Percentiles rank a stretch among this genome's conserved stretches.
phyloP scores from a whole-genome alignment of 805 yeast species.

The Yamadazyma laniorum region DNA sequence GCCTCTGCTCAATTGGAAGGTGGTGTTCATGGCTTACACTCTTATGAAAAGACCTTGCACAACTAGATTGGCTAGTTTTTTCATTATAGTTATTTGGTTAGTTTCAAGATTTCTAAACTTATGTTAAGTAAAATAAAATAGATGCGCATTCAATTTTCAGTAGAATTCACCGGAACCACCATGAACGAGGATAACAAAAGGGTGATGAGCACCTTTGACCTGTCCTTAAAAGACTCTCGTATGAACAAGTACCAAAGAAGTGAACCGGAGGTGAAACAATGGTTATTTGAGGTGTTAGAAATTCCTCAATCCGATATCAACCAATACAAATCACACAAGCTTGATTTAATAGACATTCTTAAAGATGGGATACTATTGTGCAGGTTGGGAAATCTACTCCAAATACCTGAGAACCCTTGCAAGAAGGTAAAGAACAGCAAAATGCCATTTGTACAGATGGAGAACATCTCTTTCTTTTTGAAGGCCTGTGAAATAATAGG shows the following conservation, averaged over 20 bases:
- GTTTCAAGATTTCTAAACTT: neutral
- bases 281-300: slow-evolving; percentile 48
- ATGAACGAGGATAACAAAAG: neutral
- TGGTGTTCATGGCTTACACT: slow-evolving; percentile 94
- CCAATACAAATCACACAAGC: slow-evolving; percentile 20
- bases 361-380: slow-evolving; percentile 56
- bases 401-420: slow-evolving; percentile 27
- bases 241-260: slow-evolving; percentile 47
- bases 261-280: slow-evolving; percentile 45
- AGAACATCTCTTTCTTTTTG: slow-evolving; percentile 73
- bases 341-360: slow-evolving; percentile 52
- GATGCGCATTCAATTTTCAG: neutral
- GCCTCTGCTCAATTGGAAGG: slow-evolving; percentile 99
- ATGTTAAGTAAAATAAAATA: too few relatives aligned
- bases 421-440: slow-evolving; percentile 55
- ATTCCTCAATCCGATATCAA: slow-evolving; percentile 10
- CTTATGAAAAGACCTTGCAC: slow-evolving; percentile 96
- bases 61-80: slow-evolving; percentile 49
- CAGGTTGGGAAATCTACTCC: slow-evolving; percentile 28
- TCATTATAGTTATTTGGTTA: too few relatives aligned
- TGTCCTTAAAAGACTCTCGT: slow-evolving; percentile 54
- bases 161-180: neutral
- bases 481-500: slow-evolving; percentile 61
- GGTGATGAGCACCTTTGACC: slow-evolving; percentile 45
- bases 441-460: slow-evolving; percentile 82